Evolutionary conservation across 805 yeast genomes (phyloP).

Genomic region (Metschnikowia drakensbergensis): DNA sequence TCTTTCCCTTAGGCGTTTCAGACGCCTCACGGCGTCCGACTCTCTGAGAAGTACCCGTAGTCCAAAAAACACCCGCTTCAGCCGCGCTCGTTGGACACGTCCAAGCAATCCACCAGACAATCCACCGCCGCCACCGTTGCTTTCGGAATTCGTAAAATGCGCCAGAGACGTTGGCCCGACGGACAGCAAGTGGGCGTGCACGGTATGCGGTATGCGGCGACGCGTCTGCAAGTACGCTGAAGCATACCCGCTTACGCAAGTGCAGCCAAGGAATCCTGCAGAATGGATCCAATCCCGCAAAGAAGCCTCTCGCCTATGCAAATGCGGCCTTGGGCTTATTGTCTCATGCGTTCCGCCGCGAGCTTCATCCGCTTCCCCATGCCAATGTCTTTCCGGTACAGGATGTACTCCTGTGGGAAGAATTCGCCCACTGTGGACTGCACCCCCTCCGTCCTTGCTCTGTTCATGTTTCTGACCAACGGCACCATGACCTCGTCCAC

Average conservation of each 20-base stretch:
- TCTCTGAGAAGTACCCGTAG: no score
- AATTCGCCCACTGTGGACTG: conserved; percentile 65
- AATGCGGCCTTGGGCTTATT: background rate
- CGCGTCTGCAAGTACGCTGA: background rate
- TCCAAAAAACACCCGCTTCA: no score
- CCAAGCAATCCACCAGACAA: no score
- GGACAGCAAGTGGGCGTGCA: no score
- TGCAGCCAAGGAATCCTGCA: no score
- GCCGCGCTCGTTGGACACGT: no score
- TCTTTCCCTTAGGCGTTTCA: no score
- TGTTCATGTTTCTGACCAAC: conserved; percentile 73
- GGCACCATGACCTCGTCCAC: conserved; percentile 86
- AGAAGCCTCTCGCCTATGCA: background rate
- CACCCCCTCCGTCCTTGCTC: conserved; percentile 48
- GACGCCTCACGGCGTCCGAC: no score
- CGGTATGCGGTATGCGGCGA: background rate
- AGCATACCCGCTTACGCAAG: no score
- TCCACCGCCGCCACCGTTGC: background rate
- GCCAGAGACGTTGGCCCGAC: background rate
- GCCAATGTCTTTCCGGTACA: conserved; percentile 42
- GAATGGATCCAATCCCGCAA: no score
- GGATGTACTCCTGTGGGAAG: conserved; percentile 56
- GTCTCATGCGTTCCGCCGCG: conserved; percentile 39
- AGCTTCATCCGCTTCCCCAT: conserved; percentile 59
- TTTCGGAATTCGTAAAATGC: background rate